A percentile compares a stretch with the other conserved stretches of the same genome.
These are phyloP conservation scores for Penicillium ucsense DNA, from an alignment of 495 filamentous ascomycete species.

Conservation along the genomic window DNA sequence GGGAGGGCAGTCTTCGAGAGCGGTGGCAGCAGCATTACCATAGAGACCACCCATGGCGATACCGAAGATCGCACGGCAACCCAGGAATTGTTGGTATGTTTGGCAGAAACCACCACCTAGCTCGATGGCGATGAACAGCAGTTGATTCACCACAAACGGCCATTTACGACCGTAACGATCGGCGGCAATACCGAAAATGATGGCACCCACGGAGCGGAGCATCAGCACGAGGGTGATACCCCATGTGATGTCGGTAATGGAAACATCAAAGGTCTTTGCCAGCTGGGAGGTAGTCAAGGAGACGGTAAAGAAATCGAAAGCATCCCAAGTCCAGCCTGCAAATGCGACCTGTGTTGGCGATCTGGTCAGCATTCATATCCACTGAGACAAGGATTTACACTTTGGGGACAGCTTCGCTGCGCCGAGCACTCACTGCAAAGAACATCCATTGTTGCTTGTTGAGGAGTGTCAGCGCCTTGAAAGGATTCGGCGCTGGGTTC, in stretches of 20 bases:
- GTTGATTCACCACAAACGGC: slow-evolving; percentile 77
- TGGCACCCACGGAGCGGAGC: slow-evolving; percentile 77
- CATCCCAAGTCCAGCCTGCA: slow-evolving; percentile 72
- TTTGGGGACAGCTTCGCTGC: neutral
- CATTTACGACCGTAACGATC: slow-evolving; percentile 83
- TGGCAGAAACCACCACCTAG: slow-evolving; percentile 70
- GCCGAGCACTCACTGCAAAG: slow-evolving; percentile 46
- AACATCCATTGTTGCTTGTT: slow-evolving; percentile 77
- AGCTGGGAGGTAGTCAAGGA: slow-evolving; percentile 63
- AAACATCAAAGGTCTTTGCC: slow-evolving; percentile 53
- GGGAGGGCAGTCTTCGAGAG: slow-evolving; percentile 72
- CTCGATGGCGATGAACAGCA: slow-evolving; percentile 74
- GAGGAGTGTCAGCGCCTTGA: slow-evolving; percentile 57
- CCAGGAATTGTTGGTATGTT: slow-evolving; percentile 71
- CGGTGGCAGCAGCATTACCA: slow-evolving; percentile 79
- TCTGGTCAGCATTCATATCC: neutral
- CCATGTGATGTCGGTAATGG: slow-evolving; percentile 76
- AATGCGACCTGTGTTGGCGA: slow-evolving; percentile 38
- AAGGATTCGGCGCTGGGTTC: slow-evolving; percentile 68
- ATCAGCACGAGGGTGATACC: slow-evolving; percentile 83
- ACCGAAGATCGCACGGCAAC: slow-evolving; percentile 74
- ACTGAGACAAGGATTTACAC: too few relatives aligned
- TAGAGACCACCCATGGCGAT: slow-evolving; percentile 86
- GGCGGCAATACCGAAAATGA: slow-evolving; percentile 76
- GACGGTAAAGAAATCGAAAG: slow-evolving; percentile 89